Percentiles rank a stretch among this genome's conserved stretches.
Conservation (phyloP, 2,329 filamentous ascomycete species). For the Aspergillus alliaceus region DNA sequence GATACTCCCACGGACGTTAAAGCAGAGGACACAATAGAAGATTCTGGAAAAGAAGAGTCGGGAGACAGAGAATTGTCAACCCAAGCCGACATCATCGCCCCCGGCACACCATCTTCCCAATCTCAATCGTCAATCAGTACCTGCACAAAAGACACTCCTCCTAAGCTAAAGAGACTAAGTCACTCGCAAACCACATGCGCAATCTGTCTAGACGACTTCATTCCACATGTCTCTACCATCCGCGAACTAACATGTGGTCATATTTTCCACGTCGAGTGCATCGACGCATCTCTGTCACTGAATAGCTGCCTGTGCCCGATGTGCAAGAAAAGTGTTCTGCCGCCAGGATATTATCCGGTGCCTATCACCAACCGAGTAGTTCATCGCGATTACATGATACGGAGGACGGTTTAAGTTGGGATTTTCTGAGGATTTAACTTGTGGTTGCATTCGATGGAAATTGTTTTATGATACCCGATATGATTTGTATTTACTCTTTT, state of each 20-base stretch:
- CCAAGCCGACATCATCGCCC: not conserved
- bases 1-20: not conserved
- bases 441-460: not conserved
- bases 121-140: not conserved
- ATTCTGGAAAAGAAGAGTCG: not conserved
- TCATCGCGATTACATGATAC: conserved; percentile 67
- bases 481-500: not conserved
- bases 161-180: conserved; percentile 25
- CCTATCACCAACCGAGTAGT: conserved; percentile 84
- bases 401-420: not conserved
- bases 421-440: not conserved
- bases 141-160: not conserved
- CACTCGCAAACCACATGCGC: conserved; percentile 78
- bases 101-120: not conserved
- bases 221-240: conserved; percentile 68
- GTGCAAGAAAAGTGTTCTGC: conserved; percentile 82
- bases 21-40: not conserved
- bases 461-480: not conserved
- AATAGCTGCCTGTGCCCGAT: conserved; percentile 86
- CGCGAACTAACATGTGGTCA: conserved; percentile 87
- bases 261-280: conserved; percentile 90
- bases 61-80: not conserved
- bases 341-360: conserved; percentile 62
- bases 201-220: conserved; percentile 86
- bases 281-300: conserved; percentile 76